Evolutionary conservation across 2,329 filamentous ascomycete genomes (phyloP).

Genomic region (Seiridium cupressi): DNA sequence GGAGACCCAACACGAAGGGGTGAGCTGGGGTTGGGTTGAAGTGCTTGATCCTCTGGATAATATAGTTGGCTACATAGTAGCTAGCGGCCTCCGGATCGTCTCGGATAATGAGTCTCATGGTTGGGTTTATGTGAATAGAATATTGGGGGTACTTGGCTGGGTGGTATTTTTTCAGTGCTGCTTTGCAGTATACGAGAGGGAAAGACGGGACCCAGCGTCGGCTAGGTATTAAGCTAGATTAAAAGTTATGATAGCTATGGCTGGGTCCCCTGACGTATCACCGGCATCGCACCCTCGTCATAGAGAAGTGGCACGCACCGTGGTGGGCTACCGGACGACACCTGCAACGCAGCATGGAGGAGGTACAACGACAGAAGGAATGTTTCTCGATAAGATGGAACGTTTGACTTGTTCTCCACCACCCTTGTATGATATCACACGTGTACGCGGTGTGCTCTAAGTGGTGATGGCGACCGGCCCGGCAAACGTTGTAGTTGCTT

Average conservation of each 20-base stretch:
- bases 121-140: constrained; percentile 15
- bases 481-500: constrained; percentile 9
- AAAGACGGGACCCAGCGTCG: background rate
- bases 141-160: constrained; percentile 11
- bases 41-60: constrained; percentile 76
- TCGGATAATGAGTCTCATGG: constrained; percentile 81
- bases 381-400: constrained; percentile 24
- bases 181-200: background rate
- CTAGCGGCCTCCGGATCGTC: constrained; percentile 68
- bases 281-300: background rate
- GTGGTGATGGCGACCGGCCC: background rate
- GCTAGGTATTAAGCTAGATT: background rate
- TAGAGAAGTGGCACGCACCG: background rate
- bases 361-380: background rate
- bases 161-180: background rate
- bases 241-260: background rate
- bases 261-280: constrained; percentile 2
- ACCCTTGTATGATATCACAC: constrained; percentile 14
- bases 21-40: constrained; percentile 70
- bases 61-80: constrained; percentile 77
- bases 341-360: background rate
- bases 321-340: background rate
- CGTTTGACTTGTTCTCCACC: constrained; percentile 26
- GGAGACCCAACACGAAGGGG: constrained; percentile 80
- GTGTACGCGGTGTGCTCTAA: constrained; percentile 7